Percentiles rank a stretch among this genome's conserved stretches.
These are phyloP conservation scores for Neofusicoccum kwambonambiense DNA, from an alignment of 2,329 filamentous ascomycete genomes.

Conservation along the genomic window DNA sequence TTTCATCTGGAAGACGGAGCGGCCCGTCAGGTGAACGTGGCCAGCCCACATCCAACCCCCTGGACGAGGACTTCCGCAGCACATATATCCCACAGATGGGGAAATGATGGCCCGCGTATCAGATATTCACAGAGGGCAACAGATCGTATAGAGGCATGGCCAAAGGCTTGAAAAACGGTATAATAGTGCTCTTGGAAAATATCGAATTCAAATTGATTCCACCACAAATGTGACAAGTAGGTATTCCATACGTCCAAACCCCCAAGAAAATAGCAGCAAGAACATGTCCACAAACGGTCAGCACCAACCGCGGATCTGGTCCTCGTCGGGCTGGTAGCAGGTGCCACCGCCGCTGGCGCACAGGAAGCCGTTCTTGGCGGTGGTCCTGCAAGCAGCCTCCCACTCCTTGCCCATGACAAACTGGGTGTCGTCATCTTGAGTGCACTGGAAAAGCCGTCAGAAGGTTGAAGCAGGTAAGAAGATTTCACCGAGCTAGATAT, in stretches of 20 bases:
- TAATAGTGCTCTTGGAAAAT: too few relatives aligned
- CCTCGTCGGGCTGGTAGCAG: not conserved
- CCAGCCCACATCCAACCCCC: too few relatives aligned
- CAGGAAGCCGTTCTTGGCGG: not conserved
- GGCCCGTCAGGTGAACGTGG: too few relatives aligned
- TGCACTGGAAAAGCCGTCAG: not conserved
- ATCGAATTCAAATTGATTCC: not conserved
- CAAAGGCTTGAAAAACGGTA: too few relatives aligned
- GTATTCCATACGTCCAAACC: not conserved
- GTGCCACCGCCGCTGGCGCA: not conserved
- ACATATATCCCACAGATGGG: too few relatives aligned
- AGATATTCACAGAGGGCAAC: too few relatives aligned
- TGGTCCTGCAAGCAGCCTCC: not conserved
- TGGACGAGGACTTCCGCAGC: too few relatives aligned
- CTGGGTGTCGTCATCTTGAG: not conserved
- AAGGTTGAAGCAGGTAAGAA: not conserved
- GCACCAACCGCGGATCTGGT: slow-evolving; percentile 1
- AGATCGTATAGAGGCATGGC: too few relatives aligned
- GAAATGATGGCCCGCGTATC: too few relatives aligned
- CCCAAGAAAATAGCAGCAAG: not conserved
- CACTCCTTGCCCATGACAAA: not conserved
- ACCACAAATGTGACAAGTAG: not conserved
- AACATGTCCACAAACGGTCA: not conserved
- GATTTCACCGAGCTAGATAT: not conserved
- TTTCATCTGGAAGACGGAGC: too few relatives aligned